These are phyloP conservation scores for Rhizophagus clarus DNA, from an alignment of 192 early-diverging fungal species.

Conservation along the genomic window DNA sequence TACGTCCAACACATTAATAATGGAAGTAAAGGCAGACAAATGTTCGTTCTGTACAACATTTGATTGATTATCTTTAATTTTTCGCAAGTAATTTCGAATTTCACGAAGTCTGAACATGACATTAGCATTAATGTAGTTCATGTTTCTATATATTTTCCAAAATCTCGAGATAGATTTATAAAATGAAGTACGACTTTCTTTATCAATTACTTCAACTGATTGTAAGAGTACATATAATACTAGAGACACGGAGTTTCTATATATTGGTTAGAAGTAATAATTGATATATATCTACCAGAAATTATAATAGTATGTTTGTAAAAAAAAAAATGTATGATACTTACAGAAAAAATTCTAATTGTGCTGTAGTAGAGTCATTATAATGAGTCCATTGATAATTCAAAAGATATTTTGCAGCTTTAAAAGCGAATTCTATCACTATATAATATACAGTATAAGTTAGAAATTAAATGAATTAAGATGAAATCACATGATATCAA, in stretches of 20 bases:
- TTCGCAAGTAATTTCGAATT: slow-evolving; percentile 1
- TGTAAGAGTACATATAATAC: background rate
- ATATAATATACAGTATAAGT: no score
- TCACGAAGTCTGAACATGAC: background rate
- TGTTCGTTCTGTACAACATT: background rate
- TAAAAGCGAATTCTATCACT: background rate
- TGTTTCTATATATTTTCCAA: background rate
- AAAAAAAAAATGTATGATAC: background rate
- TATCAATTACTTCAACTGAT: background rate
- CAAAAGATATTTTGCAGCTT: background rate
- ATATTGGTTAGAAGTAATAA: background rate
- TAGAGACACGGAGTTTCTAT: background rate
- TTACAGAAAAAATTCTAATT: background rate
- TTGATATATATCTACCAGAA: no score
- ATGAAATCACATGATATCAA: background rate
- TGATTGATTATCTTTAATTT: background rate
- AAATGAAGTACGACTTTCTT: background rate
- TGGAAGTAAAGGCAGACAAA: background rate
- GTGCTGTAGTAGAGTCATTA: background rate
- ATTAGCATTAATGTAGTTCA: background rate
- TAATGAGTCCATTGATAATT: background rate
- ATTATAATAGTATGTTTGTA: no score
- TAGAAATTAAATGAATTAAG: no score
- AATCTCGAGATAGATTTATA: background rate
- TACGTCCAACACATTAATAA: background rate